Evolutionary conservation across 108 stramenopile species (phyloP).

Genomic region (Ochromonas danica): DNA sequence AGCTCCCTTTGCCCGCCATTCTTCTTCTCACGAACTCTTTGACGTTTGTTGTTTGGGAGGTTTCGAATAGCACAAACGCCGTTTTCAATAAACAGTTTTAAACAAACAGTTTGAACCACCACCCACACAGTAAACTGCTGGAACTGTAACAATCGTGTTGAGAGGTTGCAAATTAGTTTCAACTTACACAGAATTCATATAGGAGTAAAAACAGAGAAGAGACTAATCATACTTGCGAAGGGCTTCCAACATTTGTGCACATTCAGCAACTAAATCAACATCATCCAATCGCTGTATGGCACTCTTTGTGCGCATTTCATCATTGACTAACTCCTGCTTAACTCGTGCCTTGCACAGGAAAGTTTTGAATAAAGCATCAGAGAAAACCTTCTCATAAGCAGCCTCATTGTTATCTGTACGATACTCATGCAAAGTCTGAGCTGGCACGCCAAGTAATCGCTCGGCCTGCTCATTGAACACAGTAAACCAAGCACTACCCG

Average conservation of each 20-base stretch:
- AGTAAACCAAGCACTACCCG: slow-evolving; percentile 71
- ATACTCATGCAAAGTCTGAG: slow-evolving; percentile 66
- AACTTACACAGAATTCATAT: too few species aligned
- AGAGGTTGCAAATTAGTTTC: too few species aligned
- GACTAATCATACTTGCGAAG: slow-evolving; percentile 50
- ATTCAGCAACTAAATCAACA: slow-evolving; percentile 76
- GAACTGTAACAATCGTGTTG: too few species aligned
- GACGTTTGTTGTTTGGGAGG: too few species aligned
- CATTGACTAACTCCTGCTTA: slow-evolving; percentile 83
- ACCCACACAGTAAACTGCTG: too few species aligned
- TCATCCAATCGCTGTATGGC: slow-evolving; percentile 68
- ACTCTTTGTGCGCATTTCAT: slow-evolving; percentile 78
- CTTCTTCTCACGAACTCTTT: too few species aligned
- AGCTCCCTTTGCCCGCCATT: too few species aligned
- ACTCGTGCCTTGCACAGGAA: slow-evolving; percentile 84
- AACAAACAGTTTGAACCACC: too few species aligned
- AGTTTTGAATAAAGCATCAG: slow-evolving; percentile 22
- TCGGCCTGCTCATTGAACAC: slow-evolving; percentile 83
- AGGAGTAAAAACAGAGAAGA: background rate
- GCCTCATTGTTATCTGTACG: too few species aligned
- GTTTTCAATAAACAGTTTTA: too few species aligned
- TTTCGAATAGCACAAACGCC: too few species aligned
- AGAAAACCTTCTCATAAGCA: slow-evolving; percentile 44
- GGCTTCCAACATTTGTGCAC: slow-evolving; percentile 69
- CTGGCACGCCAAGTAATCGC: slow-evolving; percentile 65